Evolutionary conservation across 2,329 filamentous ascomycete species (phyloP).

Genomic region (Mycosphaerella sp.): DNA sequence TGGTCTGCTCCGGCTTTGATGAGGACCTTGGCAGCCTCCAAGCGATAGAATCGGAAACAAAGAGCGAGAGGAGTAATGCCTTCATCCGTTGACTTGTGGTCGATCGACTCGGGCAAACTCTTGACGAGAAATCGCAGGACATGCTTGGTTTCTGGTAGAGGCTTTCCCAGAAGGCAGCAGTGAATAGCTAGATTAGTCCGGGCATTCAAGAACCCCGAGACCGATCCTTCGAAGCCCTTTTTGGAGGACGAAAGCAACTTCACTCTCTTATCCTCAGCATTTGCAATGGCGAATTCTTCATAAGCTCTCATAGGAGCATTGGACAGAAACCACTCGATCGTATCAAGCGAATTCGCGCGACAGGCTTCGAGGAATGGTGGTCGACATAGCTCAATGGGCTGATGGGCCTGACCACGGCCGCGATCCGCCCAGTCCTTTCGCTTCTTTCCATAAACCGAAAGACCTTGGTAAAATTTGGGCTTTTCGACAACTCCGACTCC

Average conservation of each 20-base stretch:
- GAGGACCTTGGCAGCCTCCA: constrained; percentile 54
- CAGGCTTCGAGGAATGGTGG: constrained; percentile 60
- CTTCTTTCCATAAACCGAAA: constrained; percentile 71
- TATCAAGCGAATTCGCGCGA: constrained; percentile 53
- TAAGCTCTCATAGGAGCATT: constrained; percentile 64
- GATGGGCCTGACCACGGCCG: constrained; percentile 39
- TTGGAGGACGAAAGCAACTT: constrained; percentile 54
- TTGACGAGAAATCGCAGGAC: constrained; percentile 62
- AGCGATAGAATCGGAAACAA: constrained; percentile 54
- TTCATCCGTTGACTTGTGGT: constrained; percentile 52
- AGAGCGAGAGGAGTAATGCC: constrained; percentile 63
- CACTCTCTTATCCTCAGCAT: constrained; percentile 57
- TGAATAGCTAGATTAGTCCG: constrained; percentile 59
- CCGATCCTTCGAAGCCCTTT: constrained; percentile 58
- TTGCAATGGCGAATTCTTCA: constrained; percentile 58
- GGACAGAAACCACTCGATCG: constrained; percentile 70
- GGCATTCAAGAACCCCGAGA: constrained; percentile 56
- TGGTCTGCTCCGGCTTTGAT: constrained; percentile 65
- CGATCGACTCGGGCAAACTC: constrained; percentile 55
- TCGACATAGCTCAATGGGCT: constrained; percentile 32
- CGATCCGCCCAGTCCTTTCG: constrained; percentile 66
- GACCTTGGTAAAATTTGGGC: constrained; percentile 67
- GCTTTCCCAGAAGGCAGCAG: constrained; percentile 47
- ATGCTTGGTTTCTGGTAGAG: constrained; percentile 41
- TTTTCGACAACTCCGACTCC: constrained; percentile 57